Base-by-base conservation (phyloP, 345 rosid genomes). In the Acer saccharum region DNA sequence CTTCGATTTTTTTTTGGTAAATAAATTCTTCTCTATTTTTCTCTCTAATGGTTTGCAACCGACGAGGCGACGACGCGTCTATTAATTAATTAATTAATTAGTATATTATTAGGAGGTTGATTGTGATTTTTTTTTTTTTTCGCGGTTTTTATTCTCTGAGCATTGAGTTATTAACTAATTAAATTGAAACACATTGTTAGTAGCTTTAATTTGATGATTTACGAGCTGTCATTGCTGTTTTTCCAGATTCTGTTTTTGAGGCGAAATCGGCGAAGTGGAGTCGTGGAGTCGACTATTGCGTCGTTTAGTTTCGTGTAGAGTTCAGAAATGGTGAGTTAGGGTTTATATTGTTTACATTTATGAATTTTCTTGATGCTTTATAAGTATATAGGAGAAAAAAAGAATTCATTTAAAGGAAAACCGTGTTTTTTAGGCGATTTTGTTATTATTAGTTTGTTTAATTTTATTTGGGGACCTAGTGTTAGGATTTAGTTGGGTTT, bases 241-340 rank as follows among this genome's bases (percentile, higher is more conserved):
- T 39, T 62, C 14, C 68, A 23, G 76, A 73, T 62, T 44, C 55
- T 62, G 76, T 32, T 73, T 44, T 41, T 16, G 25, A 43, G 76
- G 76, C 14, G 23, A 27, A 70, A 9, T 48, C 21, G 7, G 44
- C 35, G 4, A 43, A 9, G 46, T 8, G 46, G 46, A 43, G 46
- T 43, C 9, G 46, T 8, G 46, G 46, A 43, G 46, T 43, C 9
- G 46, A 43, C 9, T 43, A 43, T 58, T 60, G 39, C 27, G 35
- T n/a, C 10, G 50, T 3, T 57, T 55, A 10, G 29, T 13, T 41
- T 23, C 44, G 39, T 16, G 43, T 21, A 48, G 63, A 62, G 60
- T 23, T 73, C 60, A 62, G 27, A 73, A 7, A 73, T 73, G 76
- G 76, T 73, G 17, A 58, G 65, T 12, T 58, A 73, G 69, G 68